phyloP scores from a whole-genome alignment of 2,329 filamentous ascomycete genomes.

The Epichloe scottii region DNA sequence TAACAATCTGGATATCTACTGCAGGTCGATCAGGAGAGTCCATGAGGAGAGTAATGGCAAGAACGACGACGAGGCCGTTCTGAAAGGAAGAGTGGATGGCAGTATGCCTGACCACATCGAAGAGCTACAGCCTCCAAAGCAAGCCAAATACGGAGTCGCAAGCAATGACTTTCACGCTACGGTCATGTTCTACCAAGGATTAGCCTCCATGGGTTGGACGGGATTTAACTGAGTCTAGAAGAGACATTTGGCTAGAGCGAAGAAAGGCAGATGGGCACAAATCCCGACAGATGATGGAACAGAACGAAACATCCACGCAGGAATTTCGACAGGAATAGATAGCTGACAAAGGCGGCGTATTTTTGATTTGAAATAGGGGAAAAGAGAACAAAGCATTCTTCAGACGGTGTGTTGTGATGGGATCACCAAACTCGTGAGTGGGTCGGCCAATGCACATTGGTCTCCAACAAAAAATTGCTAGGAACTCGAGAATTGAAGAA shows the following conservation, averaged over 20 bases:
- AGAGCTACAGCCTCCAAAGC: slow-evolving; percentile 9
- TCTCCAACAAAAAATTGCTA: too few species aligned
- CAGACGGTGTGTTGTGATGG: background rate
- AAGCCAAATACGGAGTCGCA: background rate
- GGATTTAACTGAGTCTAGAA: background rate
- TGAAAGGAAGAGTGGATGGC: slow-evolving; percentile 3
- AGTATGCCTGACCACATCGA: slow-evolving; percentile 10
- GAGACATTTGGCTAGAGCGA: too few species aligned
- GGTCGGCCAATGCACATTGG: too few species aligned
- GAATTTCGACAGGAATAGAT: too few species aligned
- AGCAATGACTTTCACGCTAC: slow-evolving; percentile 4
- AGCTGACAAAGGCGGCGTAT: too few species aligned
- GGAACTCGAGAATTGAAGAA: too few species aligned
- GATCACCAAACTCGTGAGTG: too few species aligned
- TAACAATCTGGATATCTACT: slow-evolving; percentile 12
- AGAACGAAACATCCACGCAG: too few species aligned
- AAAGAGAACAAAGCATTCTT: background rate
- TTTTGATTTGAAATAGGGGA: background rate
- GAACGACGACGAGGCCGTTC: background rate
- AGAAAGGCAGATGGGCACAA: too few species aligned
- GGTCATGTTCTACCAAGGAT: background rate
- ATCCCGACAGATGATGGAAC: too few species aligned
- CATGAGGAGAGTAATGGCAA: background rate
- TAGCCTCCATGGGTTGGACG: slow-evolving; percentile 6
- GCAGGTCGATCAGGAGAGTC: slow-evolving; percentile 2